A percentile compares a stretch with the other conserved stretches of the same genome.
Conservation (phyloP, 768 basidiomycete genomes). For the Calvatia gigantea region DNA sequence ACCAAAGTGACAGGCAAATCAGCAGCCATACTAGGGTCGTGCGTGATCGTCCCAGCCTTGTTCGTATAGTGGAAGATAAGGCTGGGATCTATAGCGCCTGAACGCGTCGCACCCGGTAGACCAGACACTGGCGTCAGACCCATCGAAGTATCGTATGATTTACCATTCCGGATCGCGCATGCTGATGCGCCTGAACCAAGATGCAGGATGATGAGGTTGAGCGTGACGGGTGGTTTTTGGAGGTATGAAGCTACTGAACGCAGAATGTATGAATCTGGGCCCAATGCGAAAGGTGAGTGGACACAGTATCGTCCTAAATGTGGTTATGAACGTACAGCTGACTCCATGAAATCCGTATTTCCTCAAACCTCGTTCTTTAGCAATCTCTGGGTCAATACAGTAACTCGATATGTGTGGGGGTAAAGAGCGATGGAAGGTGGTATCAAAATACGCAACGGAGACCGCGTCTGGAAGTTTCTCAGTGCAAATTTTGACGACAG, state of each 20-base stretch:
- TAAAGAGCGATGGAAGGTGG: conserved; percentile 77
- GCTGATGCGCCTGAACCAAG: conserved; percentile 89
- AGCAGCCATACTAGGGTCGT: conserved; percentile 42
- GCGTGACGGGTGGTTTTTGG: conserved; percentile 41
- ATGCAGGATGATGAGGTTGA: conserved; percentile 81
- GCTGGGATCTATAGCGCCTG: conserved; percentile 79
- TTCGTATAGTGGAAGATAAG: conserved; percentile 84
- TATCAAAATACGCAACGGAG: conserved; percentile 87
- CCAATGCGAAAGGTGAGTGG: background rate
- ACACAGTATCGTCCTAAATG: background rate
- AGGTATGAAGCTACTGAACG: conserved; percentile 58
- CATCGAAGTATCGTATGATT: conserved; percentile 86
- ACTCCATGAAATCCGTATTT: conserved; percentile 94
- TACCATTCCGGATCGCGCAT: conserved; percentile 70
- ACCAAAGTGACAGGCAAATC: conserved; percentile 55
- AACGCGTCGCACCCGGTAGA: conserved; percentile 84
- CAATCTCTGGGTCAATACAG: conserved; percentile 63
- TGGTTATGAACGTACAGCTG: conserved; percentile 45
- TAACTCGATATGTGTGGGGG: conserved; percentile 77
- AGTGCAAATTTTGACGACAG: conserved; percentile 60
- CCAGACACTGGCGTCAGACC: conserved; percentile 89
- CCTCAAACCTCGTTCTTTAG: conserved; percentile 62
- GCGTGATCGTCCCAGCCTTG: conserved; percentile 48
- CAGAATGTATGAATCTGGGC: conserved; percentile 65
- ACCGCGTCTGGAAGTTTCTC: conserved; percentile 59